phyloP scores from a whole-genome alignment of 192 early-diverging fungal genomes.

The Radiomyces spectabilis region DNA sequence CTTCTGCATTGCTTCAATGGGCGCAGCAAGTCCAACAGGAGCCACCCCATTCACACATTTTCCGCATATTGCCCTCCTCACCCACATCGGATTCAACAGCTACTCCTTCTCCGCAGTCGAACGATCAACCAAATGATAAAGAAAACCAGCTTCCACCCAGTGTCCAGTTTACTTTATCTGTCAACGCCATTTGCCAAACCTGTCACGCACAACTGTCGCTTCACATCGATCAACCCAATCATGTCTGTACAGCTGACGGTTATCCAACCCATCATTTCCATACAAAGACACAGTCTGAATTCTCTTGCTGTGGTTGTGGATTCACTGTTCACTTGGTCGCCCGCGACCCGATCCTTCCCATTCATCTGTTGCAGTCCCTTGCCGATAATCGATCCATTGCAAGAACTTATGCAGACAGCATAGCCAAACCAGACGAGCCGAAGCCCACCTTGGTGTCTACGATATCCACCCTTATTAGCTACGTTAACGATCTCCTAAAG shows the following conservation, averaged over 20 bases:
- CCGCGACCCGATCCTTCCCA: constrained; percentile 3
- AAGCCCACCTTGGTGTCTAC: constrained; percentile 14
- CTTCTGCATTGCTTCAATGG: too few species aligned
- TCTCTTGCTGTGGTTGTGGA: constrained; percentile 18
- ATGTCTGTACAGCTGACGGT: neutral
- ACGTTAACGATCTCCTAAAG: constrained; percentile 17
- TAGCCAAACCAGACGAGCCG: neutral
- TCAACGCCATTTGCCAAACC: neutral
- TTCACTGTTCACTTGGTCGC: neutral
- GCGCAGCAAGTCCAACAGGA: too few species aligned
- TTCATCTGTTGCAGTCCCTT: constrained; percentile 1
- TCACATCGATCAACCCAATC: neutral
- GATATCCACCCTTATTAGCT: constrained; percentile 2
- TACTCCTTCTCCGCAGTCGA: too few species aligned
- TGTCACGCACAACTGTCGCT: neutral
- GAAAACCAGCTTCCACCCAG: too few species aligned
- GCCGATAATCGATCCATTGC: constrained; percentile 4
- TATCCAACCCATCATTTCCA: constrained; percentile 16
- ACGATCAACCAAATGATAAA: too few species aligned
- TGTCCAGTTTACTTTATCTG: too few species aligned
- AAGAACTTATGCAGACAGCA: constrained; percentile 2
- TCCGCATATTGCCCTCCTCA: too few species aligned
- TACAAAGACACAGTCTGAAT: neutral
- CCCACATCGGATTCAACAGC: too few species aligned
- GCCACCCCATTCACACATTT: too few species aligned